Evolutionary conservation across 2,329 filamentous ascomycete genomes (phyloP), one percentile per base, ranked within the genome.

Genomic region (Fusarium brevicatenulatum): DNA sequence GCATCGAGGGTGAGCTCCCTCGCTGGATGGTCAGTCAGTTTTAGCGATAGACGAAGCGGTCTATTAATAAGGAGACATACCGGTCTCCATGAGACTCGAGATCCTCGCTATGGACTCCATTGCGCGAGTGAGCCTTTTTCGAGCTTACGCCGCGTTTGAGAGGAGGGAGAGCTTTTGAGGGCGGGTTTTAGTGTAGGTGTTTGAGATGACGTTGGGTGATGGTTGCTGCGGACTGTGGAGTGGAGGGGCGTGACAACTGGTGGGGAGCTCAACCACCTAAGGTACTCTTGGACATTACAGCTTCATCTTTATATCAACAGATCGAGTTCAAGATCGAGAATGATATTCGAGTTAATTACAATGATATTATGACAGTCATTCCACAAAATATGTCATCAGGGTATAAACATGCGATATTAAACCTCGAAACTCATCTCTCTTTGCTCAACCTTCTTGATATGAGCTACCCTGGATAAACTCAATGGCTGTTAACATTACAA

Each of bases 61-160:
- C 47, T 39, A 39, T 39, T 39, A 59, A 57, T 25, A 42, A 53
- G 57, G 34, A 32, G 18, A 77, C 89, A 79, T 88, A 97, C 95
- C 95, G 84, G 93, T 96, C 87, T 98, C 96, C 82, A 99, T 91
- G 84, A 98, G 90, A 81, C 91, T 94, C 77, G 95, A 97, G 83
- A 99, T 97, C 79, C 93, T 90, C 73, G 95, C 95, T 81, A 98
- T 95, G 28, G 95, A 97, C 89, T 99, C 96, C 96, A 99, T 99
- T 64, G 68, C 78, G 70, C 68, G 74, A 74, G 67, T 70, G 66
- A 69, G 69, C 66, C 59, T 54, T 28, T 34, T 18, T 46, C 34
- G 42, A 49, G 61, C 63, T 57, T 42, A 62, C 72, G 58, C 61
- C 63, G 73, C 64, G 72, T 66, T 47, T 44, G 23, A 46, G 61